Evolutionary conservation across 176 grass and related monocot genomes (phyloP).

Genomic region (Melocanna baccifera): DNA sequence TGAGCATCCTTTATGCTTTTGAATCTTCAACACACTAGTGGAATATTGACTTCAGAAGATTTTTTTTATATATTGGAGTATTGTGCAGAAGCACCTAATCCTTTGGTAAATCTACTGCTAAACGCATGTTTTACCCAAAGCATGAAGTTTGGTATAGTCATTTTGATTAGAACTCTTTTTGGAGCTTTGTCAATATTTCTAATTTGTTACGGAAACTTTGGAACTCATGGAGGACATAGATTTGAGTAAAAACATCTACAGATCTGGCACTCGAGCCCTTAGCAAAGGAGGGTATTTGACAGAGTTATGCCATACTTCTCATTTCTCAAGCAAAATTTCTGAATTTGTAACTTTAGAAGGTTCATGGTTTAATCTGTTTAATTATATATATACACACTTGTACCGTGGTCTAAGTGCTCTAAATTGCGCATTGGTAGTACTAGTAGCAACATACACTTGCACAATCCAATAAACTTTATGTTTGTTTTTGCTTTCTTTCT

Average conservation of each 20-base stretch:
- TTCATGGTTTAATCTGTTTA: neutral
- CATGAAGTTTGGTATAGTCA: constrained; percentile 25
- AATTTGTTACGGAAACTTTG: constrained; percentile 79
- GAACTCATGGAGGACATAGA: constrained; percentile 55
- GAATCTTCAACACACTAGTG: constrained; percentile 43
- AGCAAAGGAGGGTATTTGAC: constrained; percentile 56
- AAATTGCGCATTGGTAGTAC: neutral
- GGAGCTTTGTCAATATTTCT: constrained; percentile 35
- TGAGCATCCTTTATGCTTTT: constrained; percentile 66
- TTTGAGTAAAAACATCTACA: constrained; percentile 44
- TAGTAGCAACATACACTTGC: neutral
- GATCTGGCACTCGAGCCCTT: constrained; percentile 57
- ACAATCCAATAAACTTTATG: neutral
- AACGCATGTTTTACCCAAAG: constrained; percentile 13
- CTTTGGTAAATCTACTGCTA: constrained; percentile 59
- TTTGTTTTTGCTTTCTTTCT: too few relatives aligned
- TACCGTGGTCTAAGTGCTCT: neutral
- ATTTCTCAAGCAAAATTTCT: neutral
- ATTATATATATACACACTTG: neutral
- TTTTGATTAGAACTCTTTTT: constrained; percentile 31
- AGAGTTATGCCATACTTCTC: constrained; percentile 52
- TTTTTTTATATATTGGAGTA: constrained; percentile 83
- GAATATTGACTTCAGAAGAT: constrained; percentile 43
- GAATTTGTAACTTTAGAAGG: neutral
- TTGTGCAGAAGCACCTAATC: constrained; percentile 65